These are phyloP conservation scores for Aureobasidium sp. DNA, from an alignment of 2,329 filamentous ascomycete species.

Conservation along the genomic window DNA sequence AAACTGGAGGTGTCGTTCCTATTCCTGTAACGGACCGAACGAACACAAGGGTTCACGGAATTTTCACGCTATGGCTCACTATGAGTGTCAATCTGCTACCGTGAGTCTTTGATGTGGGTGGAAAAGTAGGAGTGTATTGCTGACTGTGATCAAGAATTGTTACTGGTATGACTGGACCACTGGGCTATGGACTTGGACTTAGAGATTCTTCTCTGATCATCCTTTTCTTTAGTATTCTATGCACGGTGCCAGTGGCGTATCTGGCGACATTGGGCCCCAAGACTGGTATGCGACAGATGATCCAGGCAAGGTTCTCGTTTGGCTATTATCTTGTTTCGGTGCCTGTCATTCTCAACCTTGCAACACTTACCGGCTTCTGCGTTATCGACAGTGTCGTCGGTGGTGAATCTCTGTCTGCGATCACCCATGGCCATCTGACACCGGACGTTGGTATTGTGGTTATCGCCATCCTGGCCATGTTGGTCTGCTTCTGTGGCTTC, in stretches of 20 bases:
- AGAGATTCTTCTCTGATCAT: slow-evolving; percentile 51
- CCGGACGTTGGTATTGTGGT: slow-evolving; percentile 53
- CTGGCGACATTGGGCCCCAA: slow-evolving; percentile 50
- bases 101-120: slow-evolving; percentile 33
- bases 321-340: slow-evolving; percentile 50
- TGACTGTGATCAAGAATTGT: slow-evolving; percentile 37
- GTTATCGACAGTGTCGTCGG: slow-evolving; percentile 54
- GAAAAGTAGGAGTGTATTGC: too few relatives aligned
- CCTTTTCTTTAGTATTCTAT: slow-evolving; percentile 53
- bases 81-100: slow-evolving; percentile 49
- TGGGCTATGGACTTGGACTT: slow-evolving; percentile 46
- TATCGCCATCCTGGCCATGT: slow-evolving; percentile 46
- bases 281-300: slow-evolving; percentile 58
- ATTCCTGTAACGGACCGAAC: slow-evolving; percentile 47
- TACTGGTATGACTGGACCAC: slow-evolving; percentile 54
- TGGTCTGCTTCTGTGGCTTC: slow-evolving; percentile 54
- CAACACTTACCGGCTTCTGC: slow-evolving; percentile 54
- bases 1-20: slow-evolving; percentile 40
- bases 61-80: slow-evolving; percentile 55
- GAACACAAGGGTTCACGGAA: slow-evolving; percentile 43
- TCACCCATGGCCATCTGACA: slow-evolving; percentile 37
- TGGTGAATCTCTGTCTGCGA: slow-evolving; percentile 49
- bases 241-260: slow-evolving; percentile 46
- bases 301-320: slow-evolving; percentile 56
- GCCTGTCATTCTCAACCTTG: slow-evolving; percentile 54